Evolutionary conservation across 768 basidiomycete genomes (phyloP).

Genomic region (Tylopilus subfusipes): DNA sequence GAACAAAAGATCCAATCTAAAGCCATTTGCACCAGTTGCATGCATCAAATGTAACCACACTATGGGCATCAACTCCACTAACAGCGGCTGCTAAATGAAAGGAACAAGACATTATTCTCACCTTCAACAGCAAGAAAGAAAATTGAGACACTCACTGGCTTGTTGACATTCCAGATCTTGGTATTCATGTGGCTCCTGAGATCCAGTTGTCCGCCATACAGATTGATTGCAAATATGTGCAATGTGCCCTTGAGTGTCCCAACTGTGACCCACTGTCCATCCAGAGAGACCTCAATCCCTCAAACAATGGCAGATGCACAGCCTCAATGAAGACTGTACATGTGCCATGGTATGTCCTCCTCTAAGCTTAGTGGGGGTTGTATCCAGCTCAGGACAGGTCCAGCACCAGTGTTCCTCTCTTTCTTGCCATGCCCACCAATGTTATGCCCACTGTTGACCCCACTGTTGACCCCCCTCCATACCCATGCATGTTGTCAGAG

Average conservation of each 20-base stretch:
- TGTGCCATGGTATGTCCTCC: slow-evolving; percentile 41
- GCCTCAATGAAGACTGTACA: slow-evolving; percentile 72
- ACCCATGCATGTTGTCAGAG: slow-evolving; percentile 28
- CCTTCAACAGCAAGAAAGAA: background rate
- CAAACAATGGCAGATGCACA: slow-evolving; percentile 65
- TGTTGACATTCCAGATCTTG: slow-evolving; percentile 50
- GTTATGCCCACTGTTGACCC: background rate
- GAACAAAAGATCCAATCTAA: slow-evolving; percentile 48
- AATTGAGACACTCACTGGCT: slow-evolving; percentile 36
- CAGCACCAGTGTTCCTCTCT: slow-evolving; percentile 1
- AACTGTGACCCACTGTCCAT: slow-evolving; percentile 67
- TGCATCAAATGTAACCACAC: slow-evolving; percentile 46
- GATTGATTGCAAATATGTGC: slow-evolving; percentile 75
- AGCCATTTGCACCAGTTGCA: slow-evolving; percentile 26
- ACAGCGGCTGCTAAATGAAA: slow-evolving; percentile 43
- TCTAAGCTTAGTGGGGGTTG: background rate
- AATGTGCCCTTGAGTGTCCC: slow-evolving; percentile 61
- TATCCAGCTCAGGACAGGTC: slow-evolving; percentile 2
- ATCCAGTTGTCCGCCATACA: slow-evolving; percentile 69
- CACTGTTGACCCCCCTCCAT: slow-evolving; percentile 12
- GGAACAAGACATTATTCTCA: background rate
- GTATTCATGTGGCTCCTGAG: slow-evolving; percentile 57
- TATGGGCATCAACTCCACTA: slow-evolving; percentile 54
- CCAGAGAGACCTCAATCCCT: slow-evolving; percentile 38
- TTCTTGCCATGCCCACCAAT: background rate